Percentiles rank a stretch among this genome's conserved stretches.
Evolutionary conservation across 2,329 filamentous ascomycete species (phyloP).

Genomic region (Ophiostoma quercus): DNA sequence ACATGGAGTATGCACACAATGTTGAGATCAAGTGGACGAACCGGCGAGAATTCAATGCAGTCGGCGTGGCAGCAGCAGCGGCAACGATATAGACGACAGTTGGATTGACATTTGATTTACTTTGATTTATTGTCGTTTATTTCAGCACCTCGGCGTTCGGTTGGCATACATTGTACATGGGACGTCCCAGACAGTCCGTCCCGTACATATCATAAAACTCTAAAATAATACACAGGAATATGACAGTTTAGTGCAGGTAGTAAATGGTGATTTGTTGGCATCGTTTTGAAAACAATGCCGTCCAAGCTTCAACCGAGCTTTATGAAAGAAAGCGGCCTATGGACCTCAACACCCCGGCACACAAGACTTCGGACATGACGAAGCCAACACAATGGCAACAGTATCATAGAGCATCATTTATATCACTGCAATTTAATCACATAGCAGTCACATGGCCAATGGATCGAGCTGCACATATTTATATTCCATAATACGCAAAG

Average conservation of each 20-base stretch:
- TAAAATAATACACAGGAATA: not conserved
- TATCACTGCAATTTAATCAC: too few relatives aligned
- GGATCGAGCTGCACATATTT: not conserved
- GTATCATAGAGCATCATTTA: too few relatives aligned
- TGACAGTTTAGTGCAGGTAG: not conserved
- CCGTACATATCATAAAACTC: not conserved
- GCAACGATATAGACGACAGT: constrained; percentile 42
- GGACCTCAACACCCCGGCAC: too few relatives aligned
- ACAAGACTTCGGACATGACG: not conserved
- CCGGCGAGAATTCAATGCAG: constrained; percentile 58
- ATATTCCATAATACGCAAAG: not conserved
- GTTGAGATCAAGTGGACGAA: constrained; percentile 66
- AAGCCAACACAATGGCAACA: not conserved
- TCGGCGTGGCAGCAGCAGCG: constrained; percentile 58
- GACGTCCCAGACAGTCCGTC: constrained; percentile 6
- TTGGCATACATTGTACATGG: constrained; percentile 15
- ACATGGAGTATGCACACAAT: constrained; percentile 88
- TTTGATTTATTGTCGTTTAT: not conserved
- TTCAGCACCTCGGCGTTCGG: constrained; percentile 13
- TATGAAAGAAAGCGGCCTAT: too few relatives aligned
- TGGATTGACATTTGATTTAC: not conserved
- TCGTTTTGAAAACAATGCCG: not conserved
- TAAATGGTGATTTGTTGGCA: not conserved
- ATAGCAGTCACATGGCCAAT: not conserved
- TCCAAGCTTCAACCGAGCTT: not conserved